A percentile compares a stretch with the other conserved stretches of the same genome.
These are phyloP conservation scores for Mitragyna speciosa DNA, from an alignment of 257 asterid genomes.

Conservation along the genomic window DNA sequence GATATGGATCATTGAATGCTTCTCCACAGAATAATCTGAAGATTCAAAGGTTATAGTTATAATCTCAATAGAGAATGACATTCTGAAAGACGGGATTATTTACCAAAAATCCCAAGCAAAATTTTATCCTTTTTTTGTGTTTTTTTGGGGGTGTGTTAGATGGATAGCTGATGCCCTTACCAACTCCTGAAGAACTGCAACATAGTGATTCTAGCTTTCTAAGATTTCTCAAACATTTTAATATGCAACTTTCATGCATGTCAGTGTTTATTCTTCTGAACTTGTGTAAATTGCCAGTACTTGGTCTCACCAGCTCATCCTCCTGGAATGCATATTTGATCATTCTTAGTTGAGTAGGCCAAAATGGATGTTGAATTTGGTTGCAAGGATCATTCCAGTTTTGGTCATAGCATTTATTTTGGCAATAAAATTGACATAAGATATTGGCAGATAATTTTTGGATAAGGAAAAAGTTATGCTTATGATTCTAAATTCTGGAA, in stretches of 20 bases:
- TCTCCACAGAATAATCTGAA: not conserved
- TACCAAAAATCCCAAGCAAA: not conserved
- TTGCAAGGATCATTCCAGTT: conserved; percentile 1
- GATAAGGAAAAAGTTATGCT: not conserved
- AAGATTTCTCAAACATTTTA: not conserved
- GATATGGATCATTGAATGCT: not conserved
- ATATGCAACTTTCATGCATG: not conserved
- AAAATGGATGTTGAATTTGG: not conserved
- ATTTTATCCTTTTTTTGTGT: too few species aligned
- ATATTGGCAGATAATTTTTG: not conserved
- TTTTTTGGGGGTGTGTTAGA: not conserved
- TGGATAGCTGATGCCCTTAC: not conserved
- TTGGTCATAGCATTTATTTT: not conserved
- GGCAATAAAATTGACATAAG: not conserved
- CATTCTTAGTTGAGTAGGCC: not conserved
- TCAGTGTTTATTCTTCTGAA: not conserved
- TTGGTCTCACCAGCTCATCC: not conserved
- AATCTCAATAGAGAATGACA: not conserved
- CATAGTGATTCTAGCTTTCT: not conserved
- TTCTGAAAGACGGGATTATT: not conserved
- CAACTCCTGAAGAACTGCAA: not conserved
- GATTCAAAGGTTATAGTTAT: not conserved
- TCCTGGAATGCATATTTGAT: not conserved
- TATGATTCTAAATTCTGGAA: not conserved
- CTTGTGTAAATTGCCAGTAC: not conserved